Conservation (phyloP, 768 basidiomycete genomes). For the Lactifluus rugatus region DNA sequence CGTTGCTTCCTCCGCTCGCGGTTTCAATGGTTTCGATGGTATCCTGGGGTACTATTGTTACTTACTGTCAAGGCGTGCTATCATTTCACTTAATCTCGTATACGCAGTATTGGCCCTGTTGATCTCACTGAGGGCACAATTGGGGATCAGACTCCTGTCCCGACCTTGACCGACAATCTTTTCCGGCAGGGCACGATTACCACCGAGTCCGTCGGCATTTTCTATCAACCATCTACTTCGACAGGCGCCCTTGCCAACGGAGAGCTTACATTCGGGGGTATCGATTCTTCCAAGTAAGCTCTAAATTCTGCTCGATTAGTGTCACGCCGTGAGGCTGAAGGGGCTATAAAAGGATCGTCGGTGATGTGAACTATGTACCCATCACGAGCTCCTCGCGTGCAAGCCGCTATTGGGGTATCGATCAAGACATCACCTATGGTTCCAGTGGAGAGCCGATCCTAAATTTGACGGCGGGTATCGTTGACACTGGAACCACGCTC, state of each 20-base stretch:
- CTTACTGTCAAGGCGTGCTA: neutral
- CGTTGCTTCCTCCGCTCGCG: conserved; percentile 24
- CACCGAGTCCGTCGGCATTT: conserved; percentile 40
- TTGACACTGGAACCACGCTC: conserved; percentile 47
- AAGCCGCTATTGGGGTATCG: conserved; percentile 41
- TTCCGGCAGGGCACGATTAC: conserved; percentile 38
- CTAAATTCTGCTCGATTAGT: neutral
- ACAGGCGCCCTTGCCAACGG: conserved; percentile 33
- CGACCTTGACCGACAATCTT: conserved; percentile 53
- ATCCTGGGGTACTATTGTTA: conserved; percentile 36
- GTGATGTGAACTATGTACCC: conserved; percentile 30
- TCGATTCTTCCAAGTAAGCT: conserved; percentile 36
- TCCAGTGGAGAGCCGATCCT: conserved; percentile 25
- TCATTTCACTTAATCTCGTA: neutral
- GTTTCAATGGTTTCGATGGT: conserved; percentile 35
- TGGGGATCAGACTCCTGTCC: conserved; percentile 30
- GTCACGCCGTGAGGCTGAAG: conserved; percentile 16
- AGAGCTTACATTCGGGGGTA: conserved; percentile 46
- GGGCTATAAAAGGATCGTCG: conserved; percentile 24
- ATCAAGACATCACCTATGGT: conserved; percentile 35
- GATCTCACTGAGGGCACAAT: conserved; percentile 41
- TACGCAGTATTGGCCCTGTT: conserved; percentile 40
- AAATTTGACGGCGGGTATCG: conserved; percentile 35
- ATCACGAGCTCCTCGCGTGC: conserved; percentile 40
- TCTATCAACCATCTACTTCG: conserved; percentile 38